These are phyloP conservation scores for Eucalyptus sideroxylon DNA, from an alignment of 345 rosid species.

Conservation along the genomic window DNA sequence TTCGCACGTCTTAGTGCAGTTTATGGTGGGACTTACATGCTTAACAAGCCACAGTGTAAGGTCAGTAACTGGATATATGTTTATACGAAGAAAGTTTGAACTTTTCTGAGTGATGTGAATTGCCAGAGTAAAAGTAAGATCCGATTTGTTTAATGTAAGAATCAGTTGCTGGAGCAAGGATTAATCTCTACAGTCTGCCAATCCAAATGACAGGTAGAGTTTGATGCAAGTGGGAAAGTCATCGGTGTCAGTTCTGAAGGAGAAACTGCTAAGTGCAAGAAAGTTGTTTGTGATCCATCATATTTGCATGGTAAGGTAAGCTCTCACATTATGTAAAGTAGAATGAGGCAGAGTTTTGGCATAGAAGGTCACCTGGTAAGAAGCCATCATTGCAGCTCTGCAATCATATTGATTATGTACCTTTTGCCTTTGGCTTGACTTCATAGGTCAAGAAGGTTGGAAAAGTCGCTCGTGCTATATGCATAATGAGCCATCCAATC, in stretches of 20 bases:
- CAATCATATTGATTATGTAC: not conserved
- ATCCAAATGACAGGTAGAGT: constrained; percentile 49
- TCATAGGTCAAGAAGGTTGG: constrained; percentile 84
- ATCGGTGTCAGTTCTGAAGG: constrained; percentile 75
- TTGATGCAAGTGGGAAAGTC: constrained; percentile 59
- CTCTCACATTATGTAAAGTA: not conserved
- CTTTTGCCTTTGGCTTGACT: not conserved
- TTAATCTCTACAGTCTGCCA: not conserved
- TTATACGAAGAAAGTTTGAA: not conserved
- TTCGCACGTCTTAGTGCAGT: constrained; percentile 95
- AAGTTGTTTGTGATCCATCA: constrained; percentile 87
- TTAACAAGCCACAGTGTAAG: constrained; percentile 91
- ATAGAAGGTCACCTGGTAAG: not conserved
- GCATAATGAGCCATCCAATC: constrained; percentile 94
- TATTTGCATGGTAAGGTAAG: constrained; percentile 75
- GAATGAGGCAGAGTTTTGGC: not conserved
- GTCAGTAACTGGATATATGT: constrained; percentile 8
- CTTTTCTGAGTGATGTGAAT: not conserved
- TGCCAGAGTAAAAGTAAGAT: not conserved
- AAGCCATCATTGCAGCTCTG: not conserved
- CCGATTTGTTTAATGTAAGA: not conserved
- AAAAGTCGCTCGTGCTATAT: constrained; percentile 88
- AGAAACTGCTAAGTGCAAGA: constrained; percentile 94
- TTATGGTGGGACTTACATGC: constrained; percentile 97
- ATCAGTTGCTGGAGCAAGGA: not conserved